Evolutionary conservation across 148 eudicot species (phyloP).

Genomic region (Heliosperma pusillum): DNA sequence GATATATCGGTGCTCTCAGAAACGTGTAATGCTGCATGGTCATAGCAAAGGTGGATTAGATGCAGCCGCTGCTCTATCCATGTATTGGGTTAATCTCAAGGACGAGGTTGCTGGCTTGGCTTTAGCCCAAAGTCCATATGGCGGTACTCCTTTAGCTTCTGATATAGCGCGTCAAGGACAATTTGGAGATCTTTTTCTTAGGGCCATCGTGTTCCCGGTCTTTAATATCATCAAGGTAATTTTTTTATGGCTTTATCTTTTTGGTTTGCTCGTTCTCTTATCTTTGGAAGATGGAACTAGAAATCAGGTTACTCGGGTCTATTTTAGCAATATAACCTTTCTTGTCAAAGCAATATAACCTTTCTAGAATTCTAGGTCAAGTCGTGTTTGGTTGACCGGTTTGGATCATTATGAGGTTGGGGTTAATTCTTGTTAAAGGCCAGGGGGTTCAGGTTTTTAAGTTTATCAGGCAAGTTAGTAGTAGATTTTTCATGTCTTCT

Average conservation of each 20-base stretch:
- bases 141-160: constrained; percentile 95
- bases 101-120: constrained; percentile 92
- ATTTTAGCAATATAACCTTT: neutral
- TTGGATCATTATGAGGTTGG: neutral
- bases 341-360: neutral
- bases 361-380: neutral
- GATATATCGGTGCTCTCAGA: constrained; percentile 73
- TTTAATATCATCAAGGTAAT: constrained; percentile 86
- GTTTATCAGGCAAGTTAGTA: neutral
- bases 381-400: neutral
- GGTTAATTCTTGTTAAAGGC: neutral
- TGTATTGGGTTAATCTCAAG: constrained; percentile 89
- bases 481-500: no score
- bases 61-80: constrained; percentile 89
- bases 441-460: neutral
- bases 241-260: constrained; percentile 10
- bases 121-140: constrained; percentile 93
- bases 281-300: neutral
- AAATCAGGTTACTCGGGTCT: neutral
- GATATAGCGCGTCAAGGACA: constrained; percentile 89
- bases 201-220: constrained; percentile 70
- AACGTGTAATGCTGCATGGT: constrained; percentile 82
- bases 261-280: neutral
- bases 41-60: constrained; percentile 99
- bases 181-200: constrained; percentile 88